Evolutionary conservation across 345 rosid genomes (phyloP).

Genomic region (Syzygium oleosum): DNA sequence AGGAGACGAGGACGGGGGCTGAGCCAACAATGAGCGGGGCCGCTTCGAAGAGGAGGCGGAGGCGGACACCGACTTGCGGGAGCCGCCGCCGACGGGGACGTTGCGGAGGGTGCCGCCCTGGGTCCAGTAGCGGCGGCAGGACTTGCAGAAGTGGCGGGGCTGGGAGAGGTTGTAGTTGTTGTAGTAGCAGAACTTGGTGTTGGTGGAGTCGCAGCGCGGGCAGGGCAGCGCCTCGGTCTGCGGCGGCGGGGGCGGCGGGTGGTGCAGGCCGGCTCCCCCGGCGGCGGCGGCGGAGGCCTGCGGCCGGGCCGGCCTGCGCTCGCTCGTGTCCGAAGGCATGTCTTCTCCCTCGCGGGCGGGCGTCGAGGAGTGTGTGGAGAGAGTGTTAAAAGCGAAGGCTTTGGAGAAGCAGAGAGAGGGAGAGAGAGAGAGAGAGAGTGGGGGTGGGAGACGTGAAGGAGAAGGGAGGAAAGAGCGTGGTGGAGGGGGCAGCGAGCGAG

Average conservation of each 20-base stretch:
- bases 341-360: neutral
- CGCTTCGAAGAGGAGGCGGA: constrained; percentile 29
- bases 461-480: neutral
- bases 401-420: neutral
- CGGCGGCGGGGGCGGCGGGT: constrained; percentile 15
- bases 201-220: constrained; percentile 46
- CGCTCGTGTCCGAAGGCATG: constrained; percentile 28
- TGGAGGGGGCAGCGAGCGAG: neutral
- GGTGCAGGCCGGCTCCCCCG: neutral
- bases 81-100: constrained; percentile 58
- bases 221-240: constrained; percentile 33
- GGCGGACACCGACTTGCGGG: constrained; percentile 27
- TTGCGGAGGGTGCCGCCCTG: constrained; percentile 64
- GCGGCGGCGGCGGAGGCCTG: neutral
- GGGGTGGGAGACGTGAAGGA: neutral
- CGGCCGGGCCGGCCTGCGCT: constrained; percentile 2
- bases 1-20: constrained; percentile 6
- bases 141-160: constrained; percentile 67
- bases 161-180: constrained; percentile 61
- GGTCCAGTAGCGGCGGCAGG: constrained; percentile 72
- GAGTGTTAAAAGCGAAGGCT: too few relatives aligned
- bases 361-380: too few relatives aligned
- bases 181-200: constrained; percentile 65
- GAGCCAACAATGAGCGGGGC: constrained; percentile 18
- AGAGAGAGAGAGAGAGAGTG: neutral